These are phyloP conservation scores for Darksidea phi DNA, from an alignment of 495 filamentous ascomycete species.

Conservation along the genomic window DNA sequence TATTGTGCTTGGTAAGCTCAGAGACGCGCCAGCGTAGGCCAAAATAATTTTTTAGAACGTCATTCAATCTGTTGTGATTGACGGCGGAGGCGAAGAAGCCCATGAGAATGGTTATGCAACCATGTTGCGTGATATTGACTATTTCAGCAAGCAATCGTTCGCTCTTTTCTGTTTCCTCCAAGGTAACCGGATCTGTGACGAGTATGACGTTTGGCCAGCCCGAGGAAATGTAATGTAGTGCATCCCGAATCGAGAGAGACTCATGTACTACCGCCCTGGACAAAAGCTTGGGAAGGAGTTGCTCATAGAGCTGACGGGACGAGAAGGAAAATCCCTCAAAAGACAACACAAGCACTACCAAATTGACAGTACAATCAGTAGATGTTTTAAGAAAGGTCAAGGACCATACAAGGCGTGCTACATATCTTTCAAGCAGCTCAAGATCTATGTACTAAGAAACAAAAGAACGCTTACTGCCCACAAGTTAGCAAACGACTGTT, in stretches of 20 bases:
- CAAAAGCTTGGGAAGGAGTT: constrained; percentile 30
- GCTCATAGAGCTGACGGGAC: constrained; percentile 27
- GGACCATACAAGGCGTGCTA: too few relatives aligned
- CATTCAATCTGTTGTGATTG: constrained; percentile 1
- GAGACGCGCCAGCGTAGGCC: constrained; percentile 22
- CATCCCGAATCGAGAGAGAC: constrained; percentile 28
- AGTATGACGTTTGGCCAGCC: constrained; percentile 32
- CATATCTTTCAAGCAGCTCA: too few relatives aligned
- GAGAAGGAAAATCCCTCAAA: constrained; percentile 36
- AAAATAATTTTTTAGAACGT: constrained; percentile 23
- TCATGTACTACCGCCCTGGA: constrained; percentile 29
- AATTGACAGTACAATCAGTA: constrained; percentile 17
- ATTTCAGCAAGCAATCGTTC: constrained; percentile 15
- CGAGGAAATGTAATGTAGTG: constrained; percentile 22
- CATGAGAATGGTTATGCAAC: constrained; percentile 29
- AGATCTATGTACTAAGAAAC: too few relatives aligned
- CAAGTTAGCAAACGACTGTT: too few relatives aligned
- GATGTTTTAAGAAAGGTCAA: background rate
- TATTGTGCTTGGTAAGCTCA: constrained; percentile 5
- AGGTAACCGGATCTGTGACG: constrained; percentile 26
- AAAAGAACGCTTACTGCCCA: too few relatives aligned
- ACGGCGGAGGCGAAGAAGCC: constrained; percentile 26
- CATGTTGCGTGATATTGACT: constrained; percentile 23
- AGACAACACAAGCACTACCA: constrained; percentile 30
- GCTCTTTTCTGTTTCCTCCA: constrained; percentile 13